phyloP scores from a whole-genome alignment of 1,284 basidiomycete genomes.

The Ganoderma sp. region DNA sequence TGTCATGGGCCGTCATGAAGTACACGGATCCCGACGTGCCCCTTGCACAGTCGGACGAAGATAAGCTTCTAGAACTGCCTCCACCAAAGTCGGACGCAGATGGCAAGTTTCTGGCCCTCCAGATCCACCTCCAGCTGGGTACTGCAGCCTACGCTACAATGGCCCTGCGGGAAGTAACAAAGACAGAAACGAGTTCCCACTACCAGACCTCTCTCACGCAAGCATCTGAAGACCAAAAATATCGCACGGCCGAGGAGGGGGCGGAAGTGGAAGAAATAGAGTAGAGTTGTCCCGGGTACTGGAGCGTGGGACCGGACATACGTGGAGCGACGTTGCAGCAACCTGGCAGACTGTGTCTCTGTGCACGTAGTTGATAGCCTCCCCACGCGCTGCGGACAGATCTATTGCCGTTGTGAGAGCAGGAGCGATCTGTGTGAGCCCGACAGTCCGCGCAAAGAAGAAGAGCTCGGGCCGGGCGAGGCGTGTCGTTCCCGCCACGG shows the following conservation, averaged over 20 bases:
- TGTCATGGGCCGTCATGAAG: slow-evolving; percentile 81
- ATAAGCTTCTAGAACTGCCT: slow-evolving; percentile 83
- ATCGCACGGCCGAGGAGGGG: slow-evolving; percentile 53
- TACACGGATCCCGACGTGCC: slow-evolving; percentile 95
- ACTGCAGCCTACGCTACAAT: slow-evolving; percentile 95
- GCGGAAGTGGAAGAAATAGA: slow-evolving; percentile 35
- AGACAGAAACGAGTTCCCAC: slow-evolving; percentile 90
- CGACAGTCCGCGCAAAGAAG: slow-evolving; percentile 8
- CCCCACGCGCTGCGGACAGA: slow-evolving; percentile 18
- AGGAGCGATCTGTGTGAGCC: slow-evolving; percentile 20
- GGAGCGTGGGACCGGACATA: slow-evolving; percentile 24
- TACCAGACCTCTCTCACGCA: slow-evolving; percentile 83
- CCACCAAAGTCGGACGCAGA: slow-evolving; percentile 66
- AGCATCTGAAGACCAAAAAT: slow-evolving; percentile 84
- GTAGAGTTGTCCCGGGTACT: slow-evolving; percentile 2
- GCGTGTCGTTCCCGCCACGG: slow-evolving; percentile 24
- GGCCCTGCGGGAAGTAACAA: slow-evolving; percentile 92
- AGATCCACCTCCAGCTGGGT: slow-evolving; percentile 80
- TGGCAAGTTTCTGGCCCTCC: slow-evolving; percentile 85
- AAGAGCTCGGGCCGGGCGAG: slow-evolving; percentile 23
- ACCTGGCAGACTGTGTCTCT: slow-evolving; percentile 25
- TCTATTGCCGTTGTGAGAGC: slow-evolving; percentile 26
- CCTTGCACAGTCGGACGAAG: slow-evolving; percentile 94
- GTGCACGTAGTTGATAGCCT: slow-evolving; percentile 22
- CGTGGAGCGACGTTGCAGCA: slow-evolving; percentile 30